Evolutionary conservation across 805 yeast species (phyloP).

Genomic region (Metschnikowia aberdeeniae): DNA sequence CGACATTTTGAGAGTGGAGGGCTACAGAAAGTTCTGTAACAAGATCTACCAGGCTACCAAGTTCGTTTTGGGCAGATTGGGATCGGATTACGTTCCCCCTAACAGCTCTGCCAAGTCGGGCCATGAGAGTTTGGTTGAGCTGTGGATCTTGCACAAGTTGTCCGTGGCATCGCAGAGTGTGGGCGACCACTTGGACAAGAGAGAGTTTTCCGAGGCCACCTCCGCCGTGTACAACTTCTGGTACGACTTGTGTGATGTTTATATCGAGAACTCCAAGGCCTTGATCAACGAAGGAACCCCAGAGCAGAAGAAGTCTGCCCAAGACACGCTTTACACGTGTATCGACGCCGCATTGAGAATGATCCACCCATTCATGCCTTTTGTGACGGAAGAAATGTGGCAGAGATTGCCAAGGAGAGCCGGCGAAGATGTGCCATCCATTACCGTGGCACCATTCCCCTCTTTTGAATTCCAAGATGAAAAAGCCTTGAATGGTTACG

Average conservation of each 20-base stretch:
- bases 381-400: conserved; percentile 96
- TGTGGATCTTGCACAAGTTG: conserved; percentile 91
- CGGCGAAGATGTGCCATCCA: conserved; percentile 63
- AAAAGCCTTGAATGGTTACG: conserved; percentile 71
- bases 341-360: conserved; percentile 85
- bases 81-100: conserved; percentile 83
- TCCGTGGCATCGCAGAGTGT: conserved; percentile 63
- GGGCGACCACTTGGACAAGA: conserved; percentile 64
- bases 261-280: conserved; percentile 94
- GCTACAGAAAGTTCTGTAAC: conserved; percentile 99
- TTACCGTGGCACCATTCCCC: conserved; percentile 80
- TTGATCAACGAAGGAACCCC: conserved; percentile 88
- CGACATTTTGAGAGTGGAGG: conserved; percentile 95
- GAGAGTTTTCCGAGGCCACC: conserved; percentile 89
- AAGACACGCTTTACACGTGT: conserved; percentile 89
- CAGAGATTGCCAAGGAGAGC: conserved; percentile 92
- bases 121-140: conserved; percentile 85
- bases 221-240: conserved; percentile 88
- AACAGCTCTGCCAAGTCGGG: conserved; percentile 61
- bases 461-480: conserved; percentile 59
- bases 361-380: conserved; percentile 99
- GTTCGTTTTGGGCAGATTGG: conserved; percentile 89
- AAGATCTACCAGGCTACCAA: conserved; percentile 98
- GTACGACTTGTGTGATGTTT: conserved; percentile 95
- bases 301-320: conserved; percentile 82